These are phyloP conservation scores for Helianthus tuberosus DNA, from an alignment of 129 eudicot species.

Conservation along the genomic window DNA sequence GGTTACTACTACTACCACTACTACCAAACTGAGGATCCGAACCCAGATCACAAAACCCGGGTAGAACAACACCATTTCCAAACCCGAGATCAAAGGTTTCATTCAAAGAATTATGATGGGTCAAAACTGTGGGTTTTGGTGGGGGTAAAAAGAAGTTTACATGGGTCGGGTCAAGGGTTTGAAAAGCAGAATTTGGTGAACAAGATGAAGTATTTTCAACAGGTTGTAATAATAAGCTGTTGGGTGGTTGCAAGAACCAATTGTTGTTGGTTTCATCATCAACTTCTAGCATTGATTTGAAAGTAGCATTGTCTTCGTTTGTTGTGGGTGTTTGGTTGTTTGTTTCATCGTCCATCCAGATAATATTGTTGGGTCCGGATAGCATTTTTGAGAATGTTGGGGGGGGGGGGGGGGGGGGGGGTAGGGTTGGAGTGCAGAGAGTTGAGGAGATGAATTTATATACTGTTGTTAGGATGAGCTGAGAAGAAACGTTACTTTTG, in stretches of 20 bases:
- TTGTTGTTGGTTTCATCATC: conserved; percentile 42
- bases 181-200: conserved; percentile 63
- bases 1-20: background rate
- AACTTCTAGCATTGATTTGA: conserved; percentile 65
- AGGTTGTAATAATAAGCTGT: conserved; percentile 39
- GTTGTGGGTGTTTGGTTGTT: conserved; percentile 37
- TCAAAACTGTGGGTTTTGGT: conserved; percentile 25
- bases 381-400: conserved; percentile 27
- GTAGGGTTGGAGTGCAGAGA: conserved; percentile 9
- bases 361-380: conserved; percentile 46
- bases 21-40: conserved; percentile 46
- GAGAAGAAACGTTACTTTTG: conserved; percentile 23
- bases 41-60: conserved; percentile 47
- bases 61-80: conserved; percentile 14
- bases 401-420: background rate
- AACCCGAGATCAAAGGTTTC: conserved; percentile 50
- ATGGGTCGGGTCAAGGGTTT: conserved; percentile 53
- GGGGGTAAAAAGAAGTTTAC: conserved; percentile 50
- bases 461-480: conserved; percentile 12
- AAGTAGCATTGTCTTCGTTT: conserved; percentile 33
- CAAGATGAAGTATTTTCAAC: conserved; percentile 70
- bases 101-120: conserved; percentile 18
- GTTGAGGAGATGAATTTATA: conserved; percentile 20
- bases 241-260: conserved; percentile 32
- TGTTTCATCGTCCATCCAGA: conserved; percentile 60